Base-by-base conservation (phyloP, 129 eudicot genomes). In the Smallanthus sonchifolius region DNA sequence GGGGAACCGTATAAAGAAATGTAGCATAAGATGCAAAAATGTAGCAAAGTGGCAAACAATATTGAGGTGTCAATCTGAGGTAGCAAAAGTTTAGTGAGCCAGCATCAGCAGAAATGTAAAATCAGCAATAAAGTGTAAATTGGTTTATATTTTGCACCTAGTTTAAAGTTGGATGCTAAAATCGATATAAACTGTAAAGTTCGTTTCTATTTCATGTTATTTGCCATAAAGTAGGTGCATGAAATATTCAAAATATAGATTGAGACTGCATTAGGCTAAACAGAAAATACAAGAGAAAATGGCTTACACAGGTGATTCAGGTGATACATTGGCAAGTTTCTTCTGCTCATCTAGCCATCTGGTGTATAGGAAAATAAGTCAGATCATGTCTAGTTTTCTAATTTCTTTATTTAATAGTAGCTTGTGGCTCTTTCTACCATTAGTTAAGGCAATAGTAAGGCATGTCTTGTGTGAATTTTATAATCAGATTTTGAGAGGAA, bases 341-440 rank as follows among this genome's bases (percentile, higher is more conserved):
- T 95, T 95, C 75, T 95, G 99, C 10, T 88, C 99, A 76, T 89
- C 89, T 62, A 94, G 42, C 98, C 99, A 95, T 88, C 99, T 88
- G 91, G 64, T 47, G 39, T 38, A 35, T 13, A 32, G 19, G 37
- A 69, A 28, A 47, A 34, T 67, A 15, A 60, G 52, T 42, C 42
- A 13, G 42, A 28, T 55, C 32, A 55, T 28, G 45, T 44, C 9
- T 66, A 55, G 68, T 67, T 57, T 39, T 52, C 19, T 8, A 3
- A 10, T 49, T 59, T 3, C 30, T 11, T 59, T 16, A 6, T 54
- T 19, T 17, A 16, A 54, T 20, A 56, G 9, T 8, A 8, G 63
- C 15, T 32, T 36, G 47, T 14, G 32, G 20, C 36, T 42, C 42
- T 43, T 42, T 63, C 48, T 62, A 74, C 35, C 44, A 17, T 60